Conservation (phyloP, 257 asterid genomes). For the Ehretia macrophylla region DNA sequence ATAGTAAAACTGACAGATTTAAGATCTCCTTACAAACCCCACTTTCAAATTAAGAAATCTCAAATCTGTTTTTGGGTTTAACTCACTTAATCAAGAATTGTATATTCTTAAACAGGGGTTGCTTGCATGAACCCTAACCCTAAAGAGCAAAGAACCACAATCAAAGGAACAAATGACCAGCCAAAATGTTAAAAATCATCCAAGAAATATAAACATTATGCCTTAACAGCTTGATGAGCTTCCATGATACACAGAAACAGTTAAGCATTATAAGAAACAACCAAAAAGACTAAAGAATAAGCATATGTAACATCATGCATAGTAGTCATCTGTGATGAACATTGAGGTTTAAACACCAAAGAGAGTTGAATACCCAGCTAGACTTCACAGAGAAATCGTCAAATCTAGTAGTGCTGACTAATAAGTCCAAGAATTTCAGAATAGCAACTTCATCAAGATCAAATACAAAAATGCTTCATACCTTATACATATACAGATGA, state of each 20-base stretch:
- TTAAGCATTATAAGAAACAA: too few relatives aligned
- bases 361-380: too few relatives aligned
- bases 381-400: too few relatives aligned
- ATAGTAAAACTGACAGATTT: too few relatives aligned
- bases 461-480: neutral
- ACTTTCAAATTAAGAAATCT: neutral
- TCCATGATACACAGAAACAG: too few relatives aligned
- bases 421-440: neutral
- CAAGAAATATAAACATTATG: too few relatives aligned
- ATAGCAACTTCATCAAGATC: too few relatives aligned
- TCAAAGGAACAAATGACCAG: neutral
- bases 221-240: too few relatives aligned
- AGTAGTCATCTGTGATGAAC: too few relatives aligned
- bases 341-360: too few relatives aligned
- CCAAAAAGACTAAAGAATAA: too few relatives aligned
- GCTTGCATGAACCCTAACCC: constrained; percentile 3
- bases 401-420: neutral
- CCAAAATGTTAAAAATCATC: neutral
- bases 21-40: neutral
- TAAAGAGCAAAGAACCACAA: neutral
- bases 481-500: neutral
- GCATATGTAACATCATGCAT: too few relatives aligned
- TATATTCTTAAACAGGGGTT: neutral
- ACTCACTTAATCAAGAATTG: neutral
- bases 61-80: neutral